These are phyloP conservation scores for Sporisorium sorghi DNA, from an alignment of 1,284 basidiomycete species.

Conservation along the genomic window DNA sequence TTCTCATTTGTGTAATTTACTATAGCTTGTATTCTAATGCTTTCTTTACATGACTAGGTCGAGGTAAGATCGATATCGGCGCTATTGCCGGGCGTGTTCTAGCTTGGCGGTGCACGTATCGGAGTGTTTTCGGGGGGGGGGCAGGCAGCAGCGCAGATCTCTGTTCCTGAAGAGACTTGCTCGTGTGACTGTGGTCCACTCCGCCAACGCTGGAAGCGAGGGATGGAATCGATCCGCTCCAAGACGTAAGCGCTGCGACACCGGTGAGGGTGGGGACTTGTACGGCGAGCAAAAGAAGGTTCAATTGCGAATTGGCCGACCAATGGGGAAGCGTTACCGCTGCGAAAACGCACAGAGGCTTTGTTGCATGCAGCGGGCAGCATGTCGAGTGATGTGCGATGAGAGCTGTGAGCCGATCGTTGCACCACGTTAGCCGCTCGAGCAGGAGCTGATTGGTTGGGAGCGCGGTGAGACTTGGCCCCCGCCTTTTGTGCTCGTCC, in stretches of 20 bases:
- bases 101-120: no score
- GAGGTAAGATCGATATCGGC: conserved; percentile 8
- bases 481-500: no score
- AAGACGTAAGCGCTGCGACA: not conserved
- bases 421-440: not conserved
- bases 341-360: not conserved
- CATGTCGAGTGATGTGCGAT: not conserved
- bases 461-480: not conserved
- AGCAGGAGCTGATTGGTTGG: not conserved
- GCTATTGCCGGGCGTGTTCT: not conserved
- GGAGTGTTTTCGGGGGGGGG: not conserved
- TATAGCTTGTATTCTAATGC: conserved; percentile 4
- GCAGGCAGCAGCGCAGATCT: no score
- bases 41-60: not conserved
- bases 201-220: not conserved
- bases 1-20: not conserved
- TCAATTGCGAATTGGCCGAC: conserved; percentile 24
- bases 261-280: no score
- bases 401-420: not conserved
- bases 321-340: conserved; percentile 9
- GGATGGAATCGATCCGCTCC: not conserved
- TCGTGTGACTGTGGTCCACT: not conserved
- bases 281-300: not conserved
- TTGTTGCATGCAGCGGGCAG: not conserved
- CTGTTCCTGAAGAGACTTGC: not conserved